These are phyloP conservation scores for Cyclanthera cordifolia DNA, from an alignment of 306 rosid genomes.

Conservation along the genomic window DNA sequence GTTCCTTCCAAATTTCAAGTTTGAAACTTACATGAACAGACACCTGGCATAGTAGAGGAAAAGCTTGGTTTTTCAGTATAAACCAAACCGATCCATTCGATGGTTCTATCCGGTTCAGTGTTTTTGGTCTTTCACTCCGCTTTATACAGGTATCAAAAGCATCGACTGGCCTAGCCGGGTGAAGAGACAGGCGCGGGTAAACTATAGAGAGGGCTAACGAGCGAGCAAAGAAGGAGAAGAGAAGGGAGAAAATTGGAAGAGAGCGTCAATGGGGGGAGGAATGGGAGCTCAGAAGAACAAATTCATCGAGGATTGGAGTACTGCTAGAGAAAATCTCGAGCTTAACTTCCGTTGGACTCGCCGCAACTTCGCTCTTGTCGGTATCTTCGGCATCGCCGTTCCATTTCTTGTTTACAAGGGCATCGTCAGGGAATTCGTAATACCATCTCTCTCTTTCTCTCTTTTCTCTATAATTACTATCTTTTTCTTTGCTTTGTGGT, in stretches of 20 bases:
- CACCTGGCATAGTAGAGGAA: no score
- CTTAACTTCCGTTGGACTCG: slow-evolving; percentile 91
- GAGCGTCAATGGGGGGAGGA: slow-evolving; percentile 75
- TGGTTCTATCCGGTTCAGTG: no score
- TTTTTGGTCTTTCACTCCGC: no score
- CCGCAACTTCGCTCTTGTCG: slow-evolving; percentile 72
- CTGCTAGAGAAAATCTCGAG: slow-evolving; percentile 78
- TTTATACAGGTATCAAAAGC: no score
- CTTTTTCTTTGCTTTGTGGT: background rate
- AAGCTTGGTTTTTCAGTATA: no score
- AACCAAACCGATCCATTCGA: no score
- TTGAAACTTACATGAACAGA: no score
- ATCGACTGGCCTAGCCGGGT: no score
- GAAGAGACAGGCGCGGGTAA: background rate
- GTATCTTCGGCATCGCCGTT: slow-evolving; percentile 72
- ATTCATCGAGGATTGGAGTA: slow-evolving; percentile 81
- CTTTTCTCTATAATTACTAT: no score
- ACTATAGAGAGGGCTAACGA: background rate
- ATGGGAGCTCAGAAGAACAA: slow-evolving; percentile 86
- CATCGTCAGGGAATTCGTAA: slow-evolving; percentile 76
- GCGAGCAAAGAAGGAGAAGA: background rate
- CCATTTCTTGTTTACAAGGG: slow-evolving; percentile 87
- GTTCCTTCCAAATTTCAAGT: no score
- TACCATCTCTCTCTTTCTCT: background rate
- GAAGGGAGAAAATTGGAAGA: background rate